These are phyloP conservation scores for Pisolithus thermaeus DNA, from an alignment of 1,284 basidiomycete genomes.

Conservation along the genomic window DNA sequence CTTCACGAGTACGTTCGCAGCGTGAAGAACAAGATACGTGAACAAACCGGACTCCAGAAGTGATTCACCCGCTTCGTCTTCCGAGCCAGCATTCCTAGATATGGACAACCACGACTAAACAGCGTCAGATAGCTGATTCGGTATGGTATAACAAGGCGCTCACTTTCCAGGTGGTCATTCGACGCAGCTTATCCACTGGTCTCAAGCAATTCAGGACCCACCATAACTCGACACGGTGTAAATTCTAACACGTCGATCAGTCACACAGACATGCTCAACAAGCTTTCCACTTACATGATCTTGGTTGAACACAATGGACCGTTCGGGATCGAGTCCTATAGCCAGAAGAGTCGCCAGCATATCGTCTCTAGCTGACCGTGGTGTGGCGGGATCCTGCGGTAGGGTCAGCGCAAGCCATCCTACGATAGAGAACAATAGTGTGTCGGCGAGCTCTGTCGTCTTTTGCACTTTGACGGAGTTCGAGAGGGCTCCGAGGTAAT, in stretches of 20 bases:
- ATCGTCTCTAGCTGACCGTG: slow-evolving; percentile 62
- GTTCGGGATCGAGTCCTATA: slow-evolving; percentile 76
- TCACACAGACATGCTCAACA: not conserved
- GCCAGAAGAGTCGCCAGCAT: slow-evolving; percentile 84
- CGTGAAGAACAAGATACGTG: slow-evolving; percentile 91
- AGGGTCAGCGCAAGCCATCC: slow-evolving; percentile 90
- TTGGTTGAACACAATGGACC: slow-evolving; percentile 73
- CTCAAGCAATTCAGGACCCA: slow-evolving; percentile 90
- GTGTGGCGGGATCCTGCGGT: slow-evolving; percentile 70
- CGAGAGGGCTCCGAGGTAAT: slow-evolving; percentile 84
- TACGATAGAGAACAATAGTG: slow-evolving; percentile 81
- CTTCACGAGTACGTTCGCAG: slow-evolving; percentile 88
- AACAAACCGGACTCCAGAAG: slow-evolving; percentile 82
- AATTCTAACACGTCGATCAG: slow-evolving; percentile 48
- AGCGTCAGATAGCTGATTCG: not conserved
- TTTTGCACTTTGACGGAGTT: slow-evolving; percentile 85
- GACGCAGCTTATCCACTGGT: slow-evolving; percentile 73
- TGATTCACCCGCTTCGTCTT: slow-evolving; percentile 76
- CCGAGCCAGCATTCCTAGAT: slow-evolving; percentile 66
- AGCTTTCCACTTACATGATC: slow-evolving; percentile 59
- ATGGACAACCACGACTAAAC: slow-evolving; percentile 69
- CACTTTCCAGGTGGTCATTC: slow-evolving; percentile 98
- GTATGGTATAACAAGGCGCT: slow-evolving; percentile 10
- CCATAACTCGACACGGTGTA: slow-evolving; percentile 81
- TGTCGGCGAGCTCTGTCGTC: slow-evolving; percentile 50